phyloP scores from a whole-genome alignment of 352 stramenopile species.

The Pythium folliculosum region DNA sequence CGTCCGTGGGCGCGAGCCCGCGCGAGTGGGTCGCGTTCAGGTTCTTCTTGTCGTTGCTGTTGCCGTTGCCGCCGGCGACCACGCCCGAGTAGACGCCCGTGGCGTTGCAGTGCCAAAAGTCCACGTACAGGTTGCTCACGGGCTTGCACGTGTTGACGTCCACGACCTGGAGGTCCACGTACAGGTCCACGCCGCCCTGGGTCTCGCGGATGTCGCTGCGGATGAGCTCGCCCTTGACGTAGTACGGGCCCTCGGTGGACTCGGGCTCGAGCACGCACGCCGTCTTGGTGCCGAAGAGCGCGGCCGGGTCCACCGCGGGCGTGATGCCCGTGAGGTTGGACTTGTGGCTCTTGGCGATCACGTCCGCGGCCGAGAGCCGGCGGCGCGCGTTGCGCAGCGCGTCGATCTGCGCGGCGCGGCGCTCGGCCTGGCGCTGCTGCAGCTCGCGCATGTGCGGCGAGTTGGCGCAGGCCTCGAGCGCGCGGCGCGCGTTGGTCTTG shows the following conservation, averaged over 20 bases:
- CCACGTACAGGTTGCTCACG: slow-evolving; percentile 16
- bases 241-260: slow-evolving; percentile 19
- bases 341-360: slow-evolving; percentile 17
- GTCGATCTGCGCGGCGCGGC: not conserved
- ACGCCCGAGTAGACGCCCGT: slow-evolving; percentile 29
- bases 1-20: slow-evolving; percentile 15
- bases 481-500: not conserved
- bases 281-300: slow-evolving; percentile 15
- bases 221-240: slow-evolving; percentile 24
- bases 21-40: slow-evolving; percentile 18
- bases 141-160: slow-evolving; percentile 27
- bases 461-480: slow-evolving; percentile 13
- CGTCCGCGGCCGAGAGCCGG: slow-evolving; percentile 2
- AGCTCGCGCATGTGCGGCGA: slow-evolving; percentile 7
- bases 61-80: slow-evolving; percentile 12
- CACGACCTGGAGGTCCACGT: slow-evolving; percentile 22
- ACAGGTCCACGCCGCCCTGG: slow-evolving; percentile 18
- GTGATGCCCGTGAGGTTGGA: slow-evolving; percentile 12
- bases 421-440: slow-evolving; percentile 1
- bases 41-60: slow-evolving; percentile 13
- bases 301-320: not conserved
- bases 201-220: slow-evolving; percentile 26
- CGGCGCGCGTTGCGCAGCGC: slow-evolving; percentile 7
- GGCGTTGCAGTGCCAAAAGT: slow-evolving; percentile 29
- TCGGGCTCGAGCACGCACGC: slow-evolving; percentile 23